These are phyloP conservation scores for Arthrobotrys sphaeroides DNA, from an alignment of 2,329 filamentous ascomycete genomes.

Conservation along the genomic window DNA sequence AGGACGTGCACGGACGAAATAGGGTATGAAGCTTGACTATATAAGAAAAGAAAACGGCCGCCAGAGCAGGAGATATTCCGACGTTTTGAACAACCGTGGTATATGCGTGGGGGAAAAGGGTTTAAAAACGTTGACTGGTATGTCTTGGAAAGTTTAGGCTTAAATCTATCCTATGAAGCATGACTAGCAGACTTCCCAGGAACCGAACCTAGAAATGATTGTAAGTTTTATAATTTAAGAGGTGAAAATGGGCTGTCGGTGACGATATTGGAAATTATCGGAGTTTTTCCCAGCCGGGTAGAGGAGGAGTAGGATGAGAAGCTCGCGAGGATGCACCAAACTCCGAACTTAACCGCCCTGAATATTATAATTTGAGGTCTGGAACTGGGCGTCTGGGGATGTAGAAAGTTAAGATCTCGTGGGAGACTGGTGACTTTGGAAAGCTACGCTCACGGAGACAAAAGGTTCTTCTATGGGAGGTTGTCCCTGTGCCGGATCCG, in stretches of 20 bases:
- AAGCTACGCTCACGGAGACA: not conserved
- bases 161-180: not conserved
- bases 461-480: not conserved
- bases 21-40: not conserved
- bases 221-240: too few species aligned
- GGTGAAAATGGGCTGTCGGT: not conserved
- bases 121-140: not conserved
- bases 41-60: not conserved
- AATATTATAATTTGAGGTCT: not conserved
- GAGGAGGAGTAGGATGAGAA: not conserved
- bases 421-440: not conserved
- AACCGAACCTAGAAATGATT: not conserved
- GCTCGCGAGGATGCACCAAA: not conserved
- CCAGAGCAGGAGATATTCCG: not conserved
- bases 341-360: not conserved
- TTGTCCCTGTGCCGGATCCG: slow-evolving; percentile 1
- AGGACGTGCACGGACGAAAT: not conserved
- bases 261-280: not conserved
- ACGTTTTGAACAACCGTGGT: too few species aligned
- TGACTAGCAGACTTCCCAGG: not conserved
- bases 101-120: not conserved
- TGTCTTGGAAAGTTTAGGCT: not conserved
- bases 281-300: not conserved
- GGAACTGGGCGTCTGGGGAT: not conserved
- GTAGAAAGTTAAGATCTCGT: not conserved